Conservation (phyloP, 2,329 filamentous ascomycete genomes). For the Mycosphaerella sp. region DNA sequence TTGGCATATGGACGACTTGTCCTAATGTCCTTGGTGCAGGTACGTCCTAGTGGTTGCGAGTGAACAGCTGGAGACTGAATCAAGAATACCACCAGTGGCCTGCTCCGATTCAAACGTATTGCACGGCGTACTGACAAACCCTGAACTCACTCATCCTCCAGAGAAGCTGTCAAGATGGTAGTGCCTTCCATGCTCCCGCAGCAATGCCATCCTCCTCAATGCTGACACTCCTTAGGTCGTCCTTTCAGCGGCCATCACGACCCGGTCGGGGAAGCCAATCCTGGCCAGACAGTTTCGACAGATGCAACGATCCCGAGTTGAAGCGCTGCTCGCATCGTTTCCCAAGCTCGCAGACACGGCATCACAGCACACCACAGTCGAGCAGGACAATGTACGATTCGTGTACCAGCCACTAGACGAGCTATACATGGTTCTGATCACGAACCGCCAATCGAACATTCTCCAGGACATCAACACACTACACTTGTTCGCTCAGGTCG, state of each 20-base stretch:
- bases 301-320: conserved; percentile 93
- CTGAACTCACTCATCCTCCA: background rate
- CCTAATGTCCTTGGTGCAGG: background rate
- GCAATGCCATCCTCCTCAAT: background rate
- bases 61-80: background rate
- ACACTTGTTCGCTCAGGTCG: conserved; percentile 95
- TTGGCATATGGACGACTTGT: background rate
- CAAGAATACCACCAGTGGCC: background rate
- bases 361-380: conserved; percentile 95
- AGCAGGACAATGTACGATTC: conserved; percentile 99
- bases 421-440: conserved; percentile 99
- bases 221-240: conserved; percentile 61
- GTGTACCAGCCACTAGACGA: conserved; percentile 99
- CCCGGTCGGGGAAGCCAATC: conserved; percentile 94
- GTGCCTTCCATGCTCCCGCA: background rate
- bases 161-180: background rate
- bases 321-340: conserved; percentile 92
- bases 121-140: background rate
- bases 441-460: conserved; percentile 98
- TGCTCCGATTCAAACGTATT: background rate
- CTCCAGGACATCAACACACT: conserved; percentile 98
- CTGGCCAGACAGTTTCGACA: conserved; percentile 96
- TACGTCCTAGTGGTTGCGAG: background rate
- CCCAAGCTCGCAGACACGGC: conserved; percentile 94
- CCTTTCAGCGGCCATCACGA: conserved; percentile 97